Conservation (phyloP, 805 yeast genomes). For the Pichia kluyveri region DNA sequence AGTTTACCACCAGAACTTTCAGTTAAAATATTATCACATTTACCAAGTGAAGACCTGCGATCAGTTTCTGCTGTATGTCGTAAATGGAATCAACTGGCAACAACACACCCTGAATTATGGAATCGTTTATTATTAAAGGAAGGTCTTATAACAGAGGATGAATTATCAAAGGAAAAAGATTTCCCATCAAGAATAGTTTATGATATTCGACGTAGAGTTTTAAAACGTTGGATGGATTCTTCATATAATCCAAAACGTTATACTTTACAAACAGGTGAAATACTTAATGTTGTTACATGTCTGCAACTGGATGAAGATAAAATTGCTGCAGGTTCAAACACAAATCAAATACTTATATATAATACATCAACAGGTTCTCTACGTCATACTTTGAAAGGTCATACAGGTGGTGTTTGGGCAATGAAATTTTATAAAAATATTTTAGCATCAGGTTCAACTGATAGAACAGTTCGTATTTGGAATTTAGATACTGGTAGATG, state of each 20-base stretch:
- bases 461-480: slow-evolving; percentile 91
- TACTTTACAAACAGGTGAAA: slow-evolving; percentile 59
- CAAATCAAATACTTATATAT: slow-evolving; percentile 70
- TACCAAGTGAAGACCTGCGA: slow-evolving; percentile 50
- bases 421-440: slow-evolving; percentile 77
- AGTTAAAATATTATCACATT: slow-evolving; percentile 42
- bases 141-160: slow-evolving; percentile 11
- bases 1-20: slow-evolving; percentile 71
- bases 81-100: slow-evolving; percentile 61
- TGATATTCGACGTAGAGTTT: slow-evolving; percentile 47
- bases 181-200: slow-evolving; percentile 32
- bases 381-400: slow-evolving; percentile 62
- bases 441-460: slow-evolving; percentile 89
- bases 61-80: slow-evolving; percentile 39
- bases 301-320: slow-evolving; percentile 86
- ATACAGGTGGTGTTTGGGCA: slow-evolving; percentile 99
- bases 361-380: slow-evolving; percentile 65
- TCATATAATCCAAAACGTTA: slow-evolving; percentile 57
- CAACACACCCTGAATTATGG: slow-evolving; percentile 62
- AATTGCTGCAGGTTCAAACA: slow-evolving; percentile 90
- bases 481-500: slow-evolving; percentile 76
- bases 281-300: slow-evolving; percentile 79
- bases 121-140: slow-evolving; percentile 53
- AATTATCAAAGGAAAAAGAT: not conserved
- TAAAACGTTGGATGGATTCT: slow-evolving; percentile 76